Base-by-base conservation (phyloP, 129 eudicot species). In the Cynara cardunculus region DNA sequence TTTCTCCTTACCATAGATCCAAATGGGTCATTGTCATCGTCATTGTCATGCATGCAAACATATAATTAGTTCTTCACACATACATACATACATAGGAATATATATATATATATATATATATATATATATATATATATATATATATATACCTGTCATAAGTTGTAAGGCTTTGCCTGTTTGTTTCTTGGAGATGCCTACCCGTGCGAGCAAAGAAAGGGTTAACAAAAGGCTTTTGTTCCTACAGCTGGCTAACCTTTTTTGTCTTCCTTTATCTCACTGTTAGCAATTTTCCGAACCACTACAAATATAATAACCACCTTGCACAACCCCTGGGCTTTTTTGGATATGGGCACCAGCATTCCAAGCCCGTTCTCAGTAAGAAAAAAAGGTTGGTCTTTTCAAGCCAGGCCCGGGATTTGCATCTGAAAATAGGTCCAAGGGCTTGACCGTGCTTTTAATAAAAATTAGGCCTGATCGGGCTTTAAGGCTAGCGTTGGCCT, bases 171-270 rank as follows among this genome's bases (percentile, higher is more conserved):
- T 37, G 12, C 16, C 53, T 32, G 61, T 19, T 75, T 76, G 67
- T 53, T 72, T 68, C 46, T 69, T 35, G 61, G 69, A 77, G 74
- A 80, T 72, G 80, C 78, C 82, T 69, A 79, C 86, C 76, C 86
- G 66, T 82, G 81, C 81, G 78, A 74, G 81, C 84, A 82, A 61
- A 82, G 78, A 79, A 86, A 70, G 77, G 70, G 67, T 68, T 56
- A 30, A 35, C n/a, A 73, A 31, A 39, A 14, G 71, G 67, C 67
- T 25, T 30, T 24, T 41, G 5, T 68, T 71, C 34, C 12, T 27
- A 74, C 84, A 86, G 76, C 89, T 82, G 75, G 75, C 74, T n/a
- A n/a, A n/a, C n/a, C 28, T 7, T n/a, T 35, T 86, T 72, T 73
- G 78, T 82, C 84, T 53, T 72, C 70, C 30, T 79, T 19, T 28